Percentiles rank a stretch among this genome's conserved stretches.
phyloP scores from a whole-genome alignment of 768 basidiomycete genomes.

The Tubosaeta sp. region DNA sequence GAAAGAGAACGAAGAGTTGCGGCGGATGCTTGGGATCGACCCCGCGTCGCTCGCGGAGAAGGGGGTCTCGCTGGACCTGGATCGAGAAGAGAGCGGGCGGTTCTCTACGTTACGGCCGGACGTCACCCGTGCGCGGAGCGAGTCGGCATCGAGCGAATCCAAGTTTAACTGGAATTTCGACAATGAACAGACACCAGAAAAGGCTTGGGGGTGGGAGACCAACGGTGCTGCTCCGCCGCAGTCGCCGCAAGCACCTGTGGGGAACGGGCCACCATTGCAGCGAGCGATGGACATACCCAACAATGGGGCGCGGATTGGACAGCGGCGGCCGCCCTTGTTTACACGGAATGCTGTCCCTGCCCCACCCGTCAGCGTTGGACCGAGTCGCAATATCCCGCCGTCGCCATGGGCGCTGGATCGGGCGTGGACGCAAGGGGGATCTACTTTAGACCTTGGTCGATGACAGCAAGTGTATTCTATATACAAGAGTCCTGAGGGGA shows the following conservation, averaged over 20 bases:
- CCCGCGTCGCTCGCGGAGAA: conserved; percentile 45
- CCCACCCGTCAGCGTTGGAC: conserved; percentile 30
- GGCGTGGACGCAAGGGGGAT: conserved; percentile 40
- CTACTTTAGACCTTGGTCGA: conserved; percentile 37
- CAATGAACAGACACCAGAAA: conserved; percentile 27
- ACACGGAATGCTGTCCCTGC: conserved; percentile 32
- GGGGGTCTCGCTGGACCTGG: conserved; percentile 48
- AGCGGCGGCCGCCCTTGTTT: conserved; percentile 58
- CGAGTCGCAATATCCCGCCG: conserved; percentile 37
- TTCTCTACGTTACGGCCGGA: conserved; percentile 23
- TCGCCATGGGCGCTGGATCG: conserved; percentile 42
- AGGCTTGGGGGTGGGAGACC: conserved; percentile 28
- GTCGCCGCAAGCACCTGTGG: conserved; percentile 28
- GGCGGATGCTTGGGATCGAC: conserved; percentile 75
- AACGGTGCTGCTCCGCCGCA: conserved; percentile 21
- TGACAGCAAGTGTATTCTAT: conserved; percentile 15
- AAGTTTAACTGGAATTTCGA: conserved; percentile 29
- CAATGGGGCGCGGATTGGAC: conserved; percentile 48
- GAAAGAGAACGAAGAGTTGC: conserved; percentile 75
- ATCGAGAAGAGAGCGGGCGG: conserved; percentile 42
- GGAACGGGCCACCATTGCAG: conserved; percentile 35
- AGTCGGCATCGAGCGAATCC: conserved; percentile 22
- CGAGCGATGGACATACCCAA: conserved; percentile 49
- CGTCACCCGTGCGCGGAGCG: conserved; percentile 22
- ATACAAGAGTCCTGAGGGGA: conserved; percentile 6